Percentiles rank a stretch among this genome's conserved stretches.
phyloP scores from a whole-genome alignment of 257 asterid species.

The Solanum medicagineum region DNA sequence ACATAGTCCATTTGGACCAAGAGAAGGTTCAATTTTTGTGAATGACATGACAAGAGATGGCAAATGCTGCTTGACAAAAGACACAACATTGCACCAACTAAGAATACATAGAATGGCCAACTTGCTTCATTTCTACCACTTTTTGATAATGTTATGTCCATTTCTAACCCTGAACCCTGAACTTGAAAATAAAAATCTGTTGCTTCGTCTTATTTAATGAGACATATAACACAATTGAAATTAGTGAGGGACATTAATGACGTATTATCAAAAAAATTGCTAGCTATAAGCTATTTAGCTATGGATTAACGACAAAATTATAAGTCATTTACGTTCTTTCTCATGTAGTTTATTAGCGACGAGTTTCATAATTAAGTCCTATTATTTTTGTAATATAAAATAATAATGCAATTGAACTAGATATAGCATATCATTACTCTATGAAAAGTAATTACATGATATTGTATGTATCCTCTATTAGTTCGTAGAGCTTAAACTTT shows the following conservation, averaged over 20 bases:
- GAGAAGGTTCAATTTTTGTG: conserved; percentile 33
- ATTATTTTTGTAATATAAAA: no score
- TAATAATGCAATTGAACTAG: not conserved
- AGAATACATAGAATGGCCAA: conserved; percentile 86
- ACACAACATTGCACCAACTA: conserved; percentile 78
- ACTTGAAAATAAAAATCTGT: no score
- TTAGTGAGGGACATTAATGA: no score
- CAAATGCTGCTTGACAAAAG: conserved; percentile 79
- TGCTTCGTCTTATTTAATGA: no score
- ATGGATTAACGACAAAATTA: no score
- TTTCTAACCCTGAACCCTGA: not conserved
- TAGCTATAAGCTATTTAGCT: no score
- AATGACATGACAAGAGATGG: conserved; percentile 87
- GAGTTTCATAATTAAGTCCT: not conserved
- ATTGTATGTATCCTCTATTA: not conserved
- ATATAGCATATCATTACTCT: not conserved
- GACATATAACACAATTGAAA: no score
- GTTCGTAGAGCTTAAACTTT: not conserved
- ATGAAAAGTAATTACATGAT: not conserved
- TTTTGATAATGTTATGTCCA: conserved; percentile 20
- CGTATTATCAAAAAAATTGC: no score
- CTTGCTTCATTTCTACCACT: conserved; percentile 9
- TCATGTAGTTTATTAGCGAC: not conserved
- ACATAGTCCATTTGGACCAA: conserved; percentile 76
- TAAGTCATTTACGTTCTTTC: not conserved